Evolutionary conservation across 139 green algal genomes (phyloP).

Genomic region (Marvania coccoides): DNA sequence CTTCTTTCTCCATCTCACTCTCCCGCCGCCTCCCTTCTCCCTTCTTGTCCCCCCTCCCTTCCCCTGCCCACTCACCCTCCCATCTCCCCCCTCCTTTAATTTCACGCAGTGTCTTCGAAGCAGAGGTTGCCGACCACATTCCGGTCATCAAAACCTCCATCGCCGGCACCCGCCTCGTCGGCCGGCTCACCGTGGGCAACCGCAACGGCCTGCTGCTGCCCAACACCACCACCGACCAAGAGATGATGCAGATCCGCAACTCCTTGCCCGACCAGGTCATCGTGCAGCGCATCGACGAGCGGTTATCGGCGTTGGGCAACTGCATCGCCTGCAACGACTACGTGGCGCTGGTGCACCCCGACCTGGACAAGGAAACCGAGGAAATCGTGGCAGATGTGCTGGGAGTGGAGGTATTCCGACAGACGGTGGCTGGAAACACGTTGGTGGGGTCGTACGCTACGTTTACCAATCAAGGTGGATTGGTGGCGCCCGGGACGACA

Average conservation of each 20-base stretch:
- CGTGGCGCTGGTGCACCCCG: conserved; percentile 93
- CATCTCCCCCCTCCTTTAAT: neutral
- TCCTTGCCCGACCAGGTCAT: conserved; percentile 93
- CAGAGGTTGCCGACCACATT: conserved; percentile 93
- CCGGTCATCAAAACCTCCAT: conserved; percentile 91
- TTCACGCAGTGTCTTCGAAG: conserved; percentile 84
- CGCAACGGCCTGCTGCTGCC: conserved; percentile 95
- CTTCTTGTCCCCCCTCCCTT: too few species aligned
- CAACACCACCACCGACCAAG: conserved; percentile 92
- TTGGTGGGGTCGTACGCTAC: conserved; percentile 90
- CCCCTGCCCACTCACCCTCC: neutral
- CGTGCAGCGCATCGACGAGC: conserved; percentile 95
- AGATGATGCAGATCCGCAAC: conserved; percentile 97
- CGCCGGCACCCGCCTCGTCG: conserved; percentile 90
- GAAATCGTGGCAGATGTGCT: conserved; percentile 92
- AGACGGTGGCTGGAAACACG: conserved; percentile 89
- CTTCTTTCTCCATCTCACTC: too few species aligned
- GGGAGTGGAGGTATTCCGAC: conserved; percentile 98
- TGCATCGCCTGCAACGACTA: conserved; percentile 99
- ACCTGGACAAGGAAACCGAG: conserved; percentile 95
- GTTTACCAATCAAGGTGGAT: conserved; percentile 93
- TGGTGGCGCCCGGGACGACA: conserved; percentile 75
- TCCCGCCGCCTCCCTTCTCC: too few species aligned
- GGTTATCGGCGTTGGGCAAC: conserved; percentile 95
- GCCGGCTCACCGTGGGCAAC: conserved; percentile 89